Conservation (phyloP, 208 protist species). For the Acanthamoeba royreba region DNA sequence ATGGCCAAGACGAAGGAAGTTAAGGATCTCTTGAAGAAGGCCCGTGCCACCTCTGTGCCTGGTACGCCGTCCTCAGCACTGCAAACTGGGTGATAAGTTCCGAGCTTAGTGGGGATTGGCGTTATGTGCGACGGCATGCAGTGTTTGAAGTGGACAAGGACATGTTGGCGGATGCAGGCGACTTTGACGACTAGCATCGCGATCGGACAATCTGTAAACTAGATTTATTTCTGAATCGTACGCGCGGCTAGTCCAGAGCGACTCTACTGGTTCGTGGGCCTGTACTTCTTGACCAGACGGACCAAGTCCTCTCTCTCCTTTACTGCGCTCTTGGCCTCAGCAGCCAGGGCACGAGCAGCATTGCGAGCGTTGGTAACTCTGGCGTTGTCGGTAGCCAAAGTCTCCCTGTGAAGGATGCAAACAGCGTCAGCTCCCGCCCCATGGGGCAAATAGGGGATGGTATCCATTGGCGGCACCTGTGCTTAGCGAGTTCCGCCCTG, state of each 20-base stretch:
- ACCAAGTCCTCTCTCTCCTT: neutral
- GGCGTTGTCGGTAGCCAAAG: neutral
- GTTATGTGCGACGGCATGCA: neutral
- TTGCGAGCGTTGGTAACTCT: neutral
- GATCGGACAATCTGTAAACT: neutral
- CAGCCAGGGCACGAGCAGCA: neutral
- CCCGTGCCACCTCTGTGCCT: neutral
- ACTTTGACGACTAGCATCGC: neutral
- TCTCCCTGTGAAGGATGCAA: neutral
- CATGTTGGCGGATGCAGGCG: conserved; percentile 22
- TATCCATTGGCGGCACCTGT: neutral
- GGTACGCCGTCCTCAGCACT: neutral
- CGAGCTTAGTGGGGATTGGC: neutral
- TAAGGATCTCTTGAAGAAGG: neutral
- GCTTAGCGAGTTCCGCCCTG: neutral
- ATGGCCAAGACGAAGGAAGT: conserved; percentile 31
- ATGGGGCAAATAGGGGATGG: neutral
- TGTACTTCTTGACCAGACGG: conserved; percentile 9
- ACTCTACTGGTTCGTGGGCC: neutral
- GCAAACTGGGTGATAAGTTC: neutral
- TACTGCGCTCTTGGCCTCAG: neutral
- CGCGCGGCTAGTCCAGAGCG: neutral
- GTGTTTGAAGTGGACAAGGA: conserved; percentile 34
- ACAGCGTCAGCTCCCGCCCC: neutral
- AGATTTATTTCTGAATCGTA: neutral